These are phyloP conservation scores for Crucibulum parvulum DNA, from an alignment of 1,284 basidiomycete species.

Conservation along the genomic window DNA sequence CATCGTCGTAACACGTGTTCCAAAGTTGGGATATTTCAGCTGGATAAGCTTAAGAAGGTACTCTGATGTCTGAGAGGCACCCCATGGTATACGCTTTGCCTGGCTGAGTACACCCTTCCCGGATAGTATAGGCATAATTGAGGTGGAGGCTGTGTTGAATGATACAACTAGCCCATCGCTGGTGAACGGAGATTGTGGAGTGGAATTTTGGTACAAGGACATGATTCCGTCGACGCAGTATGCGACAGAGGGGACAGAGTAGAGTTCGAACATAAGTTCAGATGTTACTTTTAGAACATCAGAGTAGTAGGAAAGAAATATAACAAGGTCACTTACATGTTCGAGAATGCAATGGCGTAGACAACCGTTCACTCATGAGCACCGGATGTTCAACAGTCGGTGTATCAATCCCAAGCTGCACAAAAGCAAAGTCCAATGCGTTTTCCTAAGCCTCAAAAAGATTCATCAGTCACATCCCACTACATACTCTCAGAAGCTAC, in stretches of 20 bases:
- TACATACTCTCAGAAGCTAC: constrained; percentile 37
- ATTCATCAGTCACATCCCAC: constrained; percentile 17
- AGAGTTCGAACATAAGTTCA: constrained; percentile 96
- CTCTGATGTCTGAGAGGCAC: constrained; percentile 89
- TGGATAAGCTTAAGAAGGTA: constrained; percentile 93
- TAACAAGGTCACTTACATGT: constrained; percentile 60
- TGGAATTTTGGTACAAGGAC: constrained; percentile 86
- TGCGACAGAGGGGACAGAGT: constrained; percentile 85
- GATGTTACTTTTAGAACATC: constrained; percentile 76
- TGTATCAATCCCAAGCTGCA: constrained; percentile 85
- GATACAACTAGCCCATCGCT: constrained; percentile 85
- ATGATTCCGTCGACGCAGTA: constrained; percentile 95
- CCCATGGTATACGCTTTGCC: constrained; percentile 93
- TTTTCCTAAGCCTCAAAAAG: constrained; percentile 78
- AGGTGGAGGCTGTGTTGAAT: constrained; percentile 87
- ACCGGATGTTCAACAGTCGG: constrained; percentile 88
- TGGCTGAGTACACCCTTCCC: constrained; percentile 85
- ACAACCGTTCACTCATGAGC: constrained; percentile 93
- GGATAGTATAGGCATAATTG: constrained; percentile 84
- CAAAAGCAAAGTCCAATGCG: constrained; percentile 92
- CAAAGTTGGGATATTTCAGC: constrained; percentile 94
- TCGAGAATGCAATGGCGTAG: constrained; percentile 90
- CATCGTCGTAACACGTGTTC: constrained; percentile 59
- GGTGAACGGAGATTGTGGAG: constrained; percentile 42
- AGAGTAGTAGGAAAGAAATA: constrained; percentile 9